These are phyloP conservation scores for Candida koratica DNA, from an alignment of 805 yeast species.

Conservation along the genomic window DNA sequence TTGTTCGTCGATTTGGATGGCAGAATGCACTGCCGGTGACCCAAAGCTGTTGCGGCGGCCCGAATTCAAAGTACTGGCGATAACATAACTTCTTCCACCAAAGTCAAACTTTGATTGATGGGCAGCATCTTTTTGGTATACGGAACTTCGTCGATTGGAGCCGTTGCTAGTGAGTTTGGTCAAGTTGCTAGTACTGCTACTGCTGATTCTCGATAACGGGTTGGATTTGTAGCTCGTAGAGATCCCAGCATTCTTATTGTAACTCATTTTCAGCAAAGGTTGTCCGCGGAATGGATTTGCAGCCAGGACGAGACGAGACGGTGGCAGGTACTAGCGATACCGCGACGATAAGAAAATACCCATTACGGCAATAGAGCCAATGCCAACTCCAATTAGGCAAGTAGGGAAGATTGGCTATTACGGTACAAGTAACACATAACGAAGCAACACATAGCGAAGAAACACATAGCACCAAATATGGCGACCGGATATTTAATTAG, in stretches of 20 bases:
- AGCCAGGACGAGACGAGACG: too few species aligned
- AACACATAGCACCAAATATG: background rate
- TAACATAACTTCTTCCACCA: conserved; percentile 41
- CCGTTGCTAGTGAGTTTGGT: conserved; percentile 1
- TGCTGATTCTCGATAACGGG: background rate
- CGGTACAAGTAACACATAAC: too few species aligned
- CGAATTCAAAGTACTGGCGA: conserved; percentile 18
- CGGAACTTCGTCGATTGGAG: conserved; percentile 12
- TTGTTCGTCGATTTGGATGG: conserved; percentile 50
- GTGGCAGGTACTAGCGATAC: too few species aligned
- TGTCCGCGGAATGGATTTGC: too few species aligned
- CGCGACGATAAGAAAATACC: too few species aligned
- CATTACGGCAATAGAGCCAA: too few species aligned
- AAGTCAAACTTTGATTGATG: conserved; percentile 30
- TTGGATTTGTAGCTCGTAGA: conserved; percentile 4
- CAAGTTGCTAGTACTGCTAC: background rate
- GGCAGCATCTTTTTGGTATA: conserved; percentile 17
- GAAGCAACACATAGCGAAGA: too few species aligned
- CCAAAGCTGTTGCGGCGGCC: conserved; percentile 24
- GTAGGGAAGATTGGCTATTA: too few species aligned
- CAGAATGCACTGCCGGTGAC: conserved; percentile 47
- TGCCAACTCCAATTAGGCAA: too few species aligned
- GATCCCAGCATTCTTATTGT: conserved; percentile 1
- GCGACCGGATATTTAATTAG: background rate
- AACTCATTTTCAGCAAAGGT: too few species aligned